Evolutionary conservation across 1,139 yeast genomes (phyloP), one percentile per base, ranked within the genome.

Genomic region (Geotrichum fermentans): DNA sequence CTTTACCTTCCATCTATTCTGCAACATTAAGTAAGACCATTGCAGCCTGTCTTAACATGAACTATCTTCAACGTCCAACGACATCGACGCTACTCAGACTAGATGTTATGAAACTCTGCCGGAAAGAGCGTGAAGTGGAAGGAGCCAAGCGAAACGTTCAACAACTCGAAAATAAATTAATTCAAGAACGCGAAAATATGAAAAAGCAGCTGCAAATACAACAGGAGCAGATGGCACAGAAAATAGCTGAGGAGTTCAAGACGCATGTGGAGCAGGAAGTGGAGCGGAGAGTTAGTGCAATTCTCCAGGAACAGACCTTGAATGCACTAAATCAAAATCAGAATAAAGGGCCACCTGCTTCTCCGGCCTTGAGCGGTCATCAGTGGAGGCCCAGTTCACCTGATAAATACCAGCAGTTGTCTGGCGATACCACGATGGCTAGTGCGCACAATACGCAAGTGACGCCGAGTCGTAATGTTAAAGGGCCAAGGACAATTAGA

Each of bases 31-130:
- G 79, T 53, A 73, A 78, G 47, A 80, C 88, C 13, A 83, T 92
- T 26, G 75, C 77, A 50, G 87, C 89, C 7, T 90, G 97, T 67
- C 78, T 92, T 17, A 82, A 87, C 26, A 82, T 83, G 2, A 85
- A 85, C 59, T 81, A 89, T 0, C 70, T 71, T 2, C 73, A 76
- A 50, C 74, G 97, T 50, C 94, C 95, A 0, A 81, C 92, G 0
- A 83, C 90, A 14, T 84, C 79, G 60, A 89, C 85, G 44, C 68
- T 90, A 34, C 68, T 90, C 28, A 86, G 86, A 54, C 79, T 83
- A 32, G 76, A 87, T 32, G 81, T 89, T n/a, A 75, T 89, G 47
- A 78, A 86, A 58, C 78, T 89, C 47, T 79, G 84, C 56, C 73
- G 96, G 55, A 87, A 86, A 58, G 96, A 90, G 56, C 74, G 69